A percentile compares a stretch with the other conserved stretches of the same genome.
These are phyloP conservation scores for Albophoma yamanashiensis DNA, from an alignment of 2,329 filamentous ascomycete genomes.

Conservation along the genomic window DNA sequence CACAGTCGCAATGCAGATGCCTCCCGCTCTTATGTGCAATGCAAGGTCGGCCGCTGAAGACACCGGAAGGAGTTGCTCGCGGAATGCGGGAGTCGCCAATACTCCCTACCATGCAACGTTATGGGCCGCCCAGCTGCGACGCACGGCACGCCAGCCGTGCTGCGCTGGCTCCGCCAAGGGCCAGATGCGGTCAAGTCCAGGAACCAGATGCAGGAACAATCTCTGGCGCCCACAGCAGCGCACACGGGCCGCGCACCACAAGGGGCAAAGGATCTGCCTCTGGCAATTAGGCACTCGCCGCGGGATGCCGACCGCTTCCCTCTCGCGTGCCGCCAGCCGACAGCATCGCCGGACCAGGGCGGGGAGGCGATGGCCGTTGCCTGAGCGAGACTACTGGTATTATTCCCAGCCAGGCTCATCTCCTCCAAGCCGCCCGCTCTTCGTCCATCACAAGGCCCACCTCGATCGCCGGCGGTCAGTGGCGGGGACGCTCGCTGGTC, in stretches of 20 bases:
- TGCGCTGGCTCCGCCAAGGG: background rate
- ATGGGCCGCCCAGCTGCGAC: too few relatives aligned
- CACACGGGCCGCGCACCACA: constrained; percentile 4
- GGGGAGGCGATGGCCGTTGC: background rate
- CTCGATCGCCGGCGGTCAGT: background rate
- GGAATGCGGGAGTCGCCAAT: background rate
- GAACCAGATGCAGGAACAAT: constrained; percentile 15
- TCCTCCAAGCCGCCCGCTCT: background rate
- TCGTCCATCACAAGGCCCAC: background rate
- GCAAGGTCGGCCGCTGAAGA: background rate
- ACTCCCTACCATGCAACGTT: too few relatives aligned
- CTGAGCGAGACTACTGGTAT: background rate
- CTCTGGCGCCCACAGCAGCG: constrained; percentile 7
- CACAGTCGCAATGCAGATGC: background rate
- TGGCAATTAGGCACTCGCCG: background rate
- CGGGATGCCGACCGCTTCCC: background rate
- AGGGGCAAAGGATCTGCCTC: constrained; percentile 6
- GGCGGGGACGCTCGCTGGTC: background rate
- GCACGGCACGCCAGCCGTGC: background rate
- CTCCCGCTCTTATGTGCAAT: too few relatives aligned
- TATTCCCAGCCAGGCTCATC: background rate
- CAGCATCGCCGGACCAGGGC: background rate
- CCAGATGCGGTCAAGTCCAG: constrained; percentile 2
- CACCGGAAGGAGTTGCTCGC: background rate
- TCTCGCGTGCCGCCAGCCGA: background rate